phyloP scores from a whole-genome alignment of 306 rosid species.

The Begonia peltatifolia region DNA sequence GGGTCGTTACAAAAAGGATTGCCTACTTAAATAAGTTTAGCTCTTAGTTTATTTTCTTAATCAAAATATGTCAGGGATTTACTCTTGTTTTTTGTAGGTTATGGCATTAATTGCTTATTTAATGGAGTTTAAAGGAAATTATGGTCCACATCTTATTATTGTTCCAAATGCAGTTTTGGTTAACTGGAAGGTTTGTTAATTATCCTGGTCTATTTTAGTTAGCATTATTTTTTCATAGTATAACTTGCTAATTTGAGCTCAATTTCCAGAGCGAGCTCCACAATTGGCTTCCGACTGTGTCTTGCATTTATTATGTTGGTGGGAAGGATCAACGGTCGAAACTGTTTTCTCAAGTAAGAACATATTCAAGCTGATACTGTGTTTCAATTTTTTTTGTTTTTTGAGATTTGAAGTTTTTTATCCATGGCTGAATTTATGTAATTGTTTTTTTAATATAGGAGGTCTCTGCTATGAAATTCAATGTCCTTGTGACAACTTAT shows the following conservation, averaged over 20 bases:
- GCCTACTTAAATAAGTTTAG: no score
- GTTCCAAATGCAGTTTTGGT: constrained; percentile 99
- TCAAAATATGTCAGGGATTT: no score
- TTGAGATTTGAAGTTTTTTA: constrained; percentile 7
- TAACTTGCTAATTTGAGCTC: constrained; percentile 15
- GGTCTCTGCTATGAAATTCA: constrained; percentile 90
- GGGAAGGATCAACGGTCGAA: constrained; percentile 81
- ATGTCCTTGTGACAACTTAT: constrained; percentile 96
- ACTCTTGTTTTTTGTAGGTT: constrained; percentile 34
- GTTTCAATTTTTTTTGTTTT: constrained; percentile 14
- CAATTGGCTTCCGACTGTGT: constrained; percentile 86
- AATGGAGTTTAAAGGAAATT: constrained; percentile 98
- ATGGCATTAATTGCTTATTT: constrained; percentile 98
- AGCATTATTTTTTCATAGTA: constrained; percentile 1
- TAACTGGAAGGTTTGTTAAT: constrained; percentile 77
- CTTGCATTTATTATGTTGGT: constrained; percentile 95
- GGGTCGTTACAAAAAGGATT: no score
- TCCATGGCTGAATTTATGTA: constrained; percentile 10
- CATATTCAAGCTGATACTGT: neutral
- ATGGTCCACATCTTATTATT: constrained; percentile 99
- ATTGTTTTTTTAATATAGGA: constrained; percentile 28
- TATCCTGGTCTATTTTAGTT: constrained; percentile 2
- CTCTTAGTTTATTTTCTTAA: no score
- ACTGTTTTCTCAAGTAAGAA: constrained; percentile 77
- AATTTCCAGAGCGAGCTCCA: constrained; percentile 77